A percentile compares a stretch with the other conserved stretches of the same genome.
Conservation (phyloP, 2,329 filamentous ascomycete genomes). For the Fusarium tjaetaba region DNA sequence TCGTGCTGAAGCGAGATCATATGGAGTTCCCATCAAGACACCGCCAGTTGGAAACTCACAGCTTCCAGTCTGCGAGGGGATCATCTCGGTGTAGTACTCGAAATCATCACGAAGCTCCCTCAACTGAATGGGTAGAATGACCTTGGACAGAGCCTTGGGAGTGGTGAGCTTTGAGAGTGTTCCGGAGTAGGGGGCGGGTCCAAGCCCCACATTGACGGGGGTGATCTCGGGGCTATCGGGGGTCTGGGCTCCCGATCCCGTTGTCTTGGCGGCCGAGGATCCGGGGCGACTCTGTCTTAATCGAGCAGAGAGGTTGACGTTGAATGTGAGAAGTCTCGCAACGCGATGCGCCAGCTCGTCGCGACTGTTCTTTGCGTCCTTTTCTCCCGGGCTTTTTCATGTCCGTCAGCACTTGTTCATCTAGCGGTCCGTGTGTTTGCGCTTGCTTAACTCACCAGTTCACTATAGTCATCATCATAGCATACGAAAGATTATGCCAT, state of each 20-base stretch:
- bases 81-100: constrained; percentile 46
- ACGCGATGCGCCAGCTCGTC: constrained; percentile 49
- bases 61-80: constrained; percentile 42
- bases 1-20: constrained; percentile 18
- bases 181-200: constrained; percentile 41
- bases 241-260: constrained; percentile 23
- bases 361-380: constrained; percentile 50
- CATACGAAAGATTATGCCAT: constrained; percentile 53
- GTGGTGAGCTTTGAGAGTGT: constrained; percentile 48
- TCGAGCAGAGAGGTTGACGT: constrained; percentile 46
- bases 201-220: constrained; percentile 36
- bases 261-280: constrained; percentile 29
- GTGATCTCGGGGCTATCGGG: constrained; percentile 22
- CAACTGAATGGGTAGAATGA: constrained; percentile 46
- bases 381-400: constrained; percentile 46
- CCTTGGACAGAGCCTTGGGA: constrained; percentile 46
- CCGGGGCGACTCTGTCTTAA: constrained; percentile 44
- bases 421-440: constrained; percentile 1
- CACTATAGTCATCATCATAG: constrained; percentile 53
- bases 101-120: constrained; percentile 47
- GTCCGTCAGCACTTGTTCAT: background rate
- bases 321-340: constrained; percentile 48
- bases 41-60: constrained; percentile 42
- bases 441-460: constrained; percentile 46
- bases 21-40: constrained; percentile 23